Base-by-base conservation (phyloP, 257 asterid genomes). In the Rhazya stricta region DNA sequence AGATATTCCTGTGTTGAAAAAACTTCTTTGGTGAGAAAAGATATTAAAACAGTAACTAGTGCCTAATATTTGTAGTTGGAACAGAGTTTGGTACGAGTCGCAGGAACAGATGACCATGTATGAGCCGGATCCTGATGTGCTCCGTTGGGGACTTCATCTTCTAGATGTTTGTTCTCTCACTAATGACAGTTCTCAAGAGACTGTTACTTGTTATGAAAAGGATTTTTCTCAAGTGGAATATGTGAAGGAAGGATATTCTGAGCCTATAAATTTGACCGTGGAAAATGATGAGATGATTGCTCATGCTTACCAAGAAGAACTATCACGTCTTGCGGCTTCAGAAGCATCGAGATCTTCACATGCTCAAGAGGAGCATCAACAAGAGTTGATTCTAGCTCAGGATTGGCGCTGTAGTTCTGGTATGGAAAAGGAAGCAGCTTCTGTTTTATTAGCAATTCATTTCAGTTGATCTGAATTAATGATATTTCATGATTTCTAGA, bases 81-180 rank as follows among this genome's bases (percentile, higher is more conserved):
- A 45, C 79, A 48, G 69, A 78, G 61, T 69, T 74, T 42, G 32
- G 70, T 48, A 72, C 74, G 65, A 76, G 46, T n/a, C 51, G 53
- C 61, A 66, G 56, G 42, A 69, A 67, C 69, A 72, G 79, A 86
- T 88, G 90, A 72, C 77, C 46, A 81, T 85, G 79, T 84, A 61
- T 79, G 89, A 93, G 79, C 82, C 54, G 71, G 97, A 93, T 83
- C 96, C 97, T 21, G 97, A 91, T 74, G 91, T 91, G 29, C 88
- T 85, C 74, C 82, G 97, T 43, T 93, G 98, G 98, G 92, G 92
- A 56, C 96, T 93, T 41, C 96, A 93, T 83, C 96, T 82, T 81
- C 80, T 91, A 68, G 96, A 87, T 42, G 90, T 91, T 76, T 90
- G 94, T 79, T 63, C 90, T 19, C 68, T 87, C 39, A 71, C 84